Conservation (phyloP, 805 yeast genomes). For the Yarrowia sp. region DNA sequence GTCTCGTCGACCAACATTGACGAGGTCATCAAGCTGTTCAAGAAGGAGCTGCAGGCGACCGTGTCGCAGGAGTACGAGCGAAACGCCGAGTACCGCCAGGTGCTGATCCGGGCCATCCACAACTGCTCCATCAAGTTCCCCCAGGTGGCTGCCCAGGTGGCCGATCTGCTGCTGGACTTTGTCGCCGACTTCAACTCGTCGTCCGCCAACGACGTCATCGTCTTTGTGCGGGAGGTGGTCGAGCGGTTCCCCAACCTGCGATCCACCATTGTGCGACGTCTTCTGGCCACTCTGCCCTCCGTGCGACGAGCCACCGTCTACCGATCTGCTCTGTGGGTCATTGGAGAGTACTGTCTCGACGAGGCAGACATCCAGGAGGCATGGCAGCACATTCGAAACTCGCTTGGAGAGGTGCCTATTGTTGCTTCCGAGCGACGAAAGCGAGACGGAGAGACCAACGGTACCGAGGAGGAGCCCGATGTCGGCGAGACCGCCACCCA, state of each 20-base stretch:
- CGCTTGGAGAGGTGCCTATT: conserved; percentile 92
- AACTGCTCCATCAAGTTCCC: conserved; percentile 84
- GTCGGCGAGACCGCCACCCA: conserved; percentile 50
- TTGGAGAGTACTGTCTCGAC: conserved; percentile 87
- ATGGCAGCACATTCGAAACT: conserved; percentile 84
- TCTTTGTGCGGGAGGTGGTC: conserved; percentile 93
- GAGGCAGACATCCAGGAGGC: conserved; percentile 76
- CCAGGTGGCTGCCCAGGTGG: conserved; percentile 91
- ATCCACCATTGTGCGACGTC: conserved; percentile 64
- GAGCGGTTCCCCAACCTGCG: conserved; percentile 88
- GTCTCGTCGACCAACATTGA: conserved; percentile 89
- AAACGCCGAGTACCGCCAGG: conserved; percentile 83
- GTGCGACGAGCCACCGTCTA: conserved; percentile 88
- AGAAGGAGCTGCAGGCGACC: conserved; percentile 85
- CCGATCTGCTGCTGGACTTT: conserved; percentile 84
- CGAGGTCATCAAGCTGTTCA: conserved; percentile 88
- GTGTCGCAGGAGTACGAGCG: conserved; percentile 76
- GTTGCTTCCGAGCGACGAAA: conserved; percentile 70
- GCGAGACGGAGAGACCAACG: conserved; percentile 44
- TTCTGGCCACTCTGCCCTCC: conserved; percentile 65
- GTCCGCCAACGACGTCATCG: conserved; percentile 86
- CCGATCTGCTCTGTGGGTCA: conserved; percentile 93
- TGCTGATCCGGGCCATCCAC: conserved; percentile 86
- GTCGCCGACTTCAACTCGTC: conserved; percentile 81
- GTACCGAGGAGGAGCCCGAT: conserved; percentile 51